Base-by-base conservation (phyloP, 805 yeast genomes). In the Candida sanyiensis region DNA sequence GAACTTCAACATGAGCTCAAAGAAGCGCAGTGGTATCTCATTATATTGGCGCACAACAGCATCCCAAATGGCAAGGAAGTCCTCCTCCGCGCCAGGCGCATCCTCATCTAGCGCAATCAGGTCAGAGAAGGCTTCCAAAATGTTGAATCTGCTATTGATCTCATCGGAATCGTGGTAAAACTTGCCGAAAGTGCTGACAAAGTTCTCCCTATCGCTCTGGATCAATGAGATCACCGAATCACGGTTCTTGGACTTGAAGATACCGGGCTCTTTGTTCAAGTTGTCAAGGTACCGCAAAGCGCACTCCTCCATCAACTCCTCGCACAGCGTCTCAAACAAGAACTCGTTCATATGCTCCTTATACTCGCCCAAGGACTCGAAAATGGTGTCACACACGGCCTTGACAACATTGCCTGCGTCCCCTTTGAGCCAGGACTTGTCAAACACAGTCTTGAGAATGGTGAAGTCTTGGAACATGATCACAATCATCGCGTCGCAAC, bases 391-490 rank as follows among this genome's bases (percentile, higher is more conserved):
- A 3, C 75, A 70, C 22, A 83, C 75, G 44, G 74, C 78, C 43
- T 73, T 72, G 1, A 83, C 75, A 57, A 73, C 72, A 25, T 64
- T 67, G 15, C 77, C 78, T 24, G 59, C 60, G 3, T 17, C 16
- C n/a, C 23, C 27, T 3, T 28, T 43, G 6, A 45, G 76, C 96
- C 96, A 87, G 15, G 64, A 55, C 40, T 79, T 79, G 33, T 82
- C 69, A 57, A 86, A 84, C 2, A 85, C 66, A 35, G 68, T 66
- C 4, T 73, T 65, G 43, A 80, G 73, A 5, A 72, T 74, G 37
- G 67, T 69, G 44, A 85, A 64, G 62, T 87, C 96, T 50, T 80
- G 83, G 54, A 80, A 73, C 38, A 86, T 80, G 28, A 87, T 75
- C 17, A 70, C 74, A 22, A 73, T 59, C 35, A 78, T 53, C 7